Conservation (phyloP, 1,139 yeast species). For the Yamadazyma buinensis region DNA sequence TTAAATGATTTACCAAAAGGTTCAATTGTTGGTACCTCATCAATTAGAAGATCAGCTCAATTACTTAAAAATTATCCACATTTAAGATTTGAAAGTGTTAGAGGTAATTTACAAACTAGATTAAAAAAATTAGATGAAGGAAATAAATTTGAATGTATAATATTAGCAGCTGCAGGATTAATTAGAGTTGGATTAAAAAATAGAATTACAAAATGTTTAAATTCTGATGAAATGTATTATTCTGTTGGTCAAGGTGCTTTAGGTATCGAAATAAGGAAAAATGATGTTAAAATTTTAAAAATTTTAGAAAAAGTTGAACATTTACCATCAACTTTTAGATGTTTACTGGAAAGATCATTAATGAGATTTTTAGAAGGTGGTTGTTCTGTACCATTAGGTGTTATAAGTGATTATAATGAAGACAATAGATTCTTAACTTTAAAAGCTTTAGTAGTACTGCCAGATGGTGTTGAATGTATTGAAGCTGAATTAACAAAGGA, state of each 20-base stretch:
- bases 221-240: constrained; percentile 85
- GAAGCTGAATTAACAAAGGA: constrained; percentile 45
- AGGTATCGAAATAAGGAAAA: constrained; percentile 81
- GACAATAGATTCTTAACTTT: constrained; percentile 42
- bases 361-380: constrained; percentile 94
- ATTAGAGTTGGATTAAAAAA: constrained; percentile 64
- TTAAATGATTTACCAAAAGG: constrained; percentile 80
- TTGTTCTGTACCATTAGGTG: constrained; percentile 96
- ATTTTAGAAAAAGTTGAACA: constrained; percentile 67
- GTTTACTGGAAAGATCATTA: constrained; percentile 86
- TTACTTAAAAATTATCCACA: constrained; percentile 40
- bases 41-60: constrained; percentile 85
- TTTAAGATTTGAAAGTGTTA: constrained; percentile 60
- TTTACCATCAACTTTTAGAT: constrained; percentile 63
- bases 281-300: constrained; percentile 54
- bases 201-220: constrained; percentile 68
- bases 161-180: constrained; percentile 91
- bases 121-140: constrained; percentile 68
- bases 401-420: constrained; percentile 55
- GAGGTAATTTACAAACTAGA: constrained; percentile 88
- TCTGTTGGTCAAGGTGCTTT: constrained; percentile 99
- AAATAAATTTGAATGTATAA: constrained; percentile 69
- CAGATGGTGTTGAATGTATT: constrained; percentile 72
- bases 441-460: constrained; percentile 76
- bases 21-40: constrained; percentile 88